A percentile compares a stretch with the other conserved stretches of the same genome.
phyloP scores from a whole-genome alignment of 176 grass and related monocot genomes.

The Panicum miliaceum region DNA sequence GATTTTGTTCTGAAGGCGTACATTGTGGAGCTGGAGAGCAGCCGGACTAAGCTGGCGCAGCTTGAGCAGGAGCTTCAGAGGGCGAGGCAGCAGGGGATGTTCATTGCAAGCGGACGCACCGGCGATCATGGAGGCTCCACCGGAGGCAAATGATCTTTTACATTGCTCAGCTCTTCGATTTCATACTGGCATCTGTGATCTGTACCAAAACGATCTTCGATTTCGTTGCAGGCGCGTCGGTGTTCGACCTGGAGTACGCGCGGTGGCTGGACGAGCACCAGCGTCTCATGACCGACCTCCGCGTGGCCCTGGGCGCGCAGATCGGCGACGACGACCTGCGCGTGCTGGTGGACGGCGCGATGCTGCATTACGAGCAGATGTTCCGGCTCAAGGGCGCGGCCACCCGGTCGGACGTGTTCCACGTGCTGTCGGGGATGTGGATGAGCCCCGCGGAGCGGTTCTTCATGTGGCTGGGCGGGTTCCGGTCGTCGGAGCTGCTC shows the following conservation, averaged over 20 bases:
- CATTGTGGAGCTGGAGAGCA: constrained; percentile 80
- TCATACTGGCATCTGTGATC: background rate
- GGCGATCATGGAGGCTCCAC: constrained; percentile 65
- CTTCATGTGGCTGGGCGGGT: constrained; percentile 98
- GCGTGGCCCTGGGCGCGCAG: constrained; percentile 62
- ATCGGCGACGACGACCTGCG: constrained; percentile 64
- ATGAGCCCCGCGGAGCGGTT: constrained; percentile 80
- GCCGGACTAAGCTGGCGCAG: constrained; percentile 72
- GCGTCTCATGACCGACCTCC: constrained; percentile 66
- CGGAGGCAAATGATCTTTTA: constrained; percentile 63
- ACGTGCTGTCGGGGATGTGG: constrained; percentile 96
- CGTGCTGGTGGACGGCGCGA: constrained; percentile 62
- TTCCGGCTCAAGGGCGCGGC: constrained; percentile 75
- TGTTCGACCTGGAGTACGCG: constrained; percentile 86
- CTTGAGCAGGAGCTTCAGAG: constrained; percentile 94
- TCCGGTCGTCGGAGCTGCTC: constrained; percentile 84
- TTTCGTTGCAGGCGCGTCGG: constrained; percentile 56
- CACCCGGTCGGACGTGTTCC: constrained; percentile 76
- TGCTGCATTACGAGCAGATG: constrained; percentile 76
- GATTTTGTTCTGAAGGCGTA: constrained; percentile 61
- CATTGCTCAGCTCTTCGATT: background rate
- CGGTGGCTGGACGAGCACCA: constrained; percentile 95
- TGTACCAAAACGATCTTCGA: no score
- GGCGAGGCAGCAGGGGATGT: constrained; percentile 95
- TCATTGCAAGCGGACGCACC: constrained; percentile 64